These are phyloP conservation scores for Macrolepiota fuliginosa DNA, from an alignment of 768 basidiomycete species.

Conservation along the genomic window DNA sequence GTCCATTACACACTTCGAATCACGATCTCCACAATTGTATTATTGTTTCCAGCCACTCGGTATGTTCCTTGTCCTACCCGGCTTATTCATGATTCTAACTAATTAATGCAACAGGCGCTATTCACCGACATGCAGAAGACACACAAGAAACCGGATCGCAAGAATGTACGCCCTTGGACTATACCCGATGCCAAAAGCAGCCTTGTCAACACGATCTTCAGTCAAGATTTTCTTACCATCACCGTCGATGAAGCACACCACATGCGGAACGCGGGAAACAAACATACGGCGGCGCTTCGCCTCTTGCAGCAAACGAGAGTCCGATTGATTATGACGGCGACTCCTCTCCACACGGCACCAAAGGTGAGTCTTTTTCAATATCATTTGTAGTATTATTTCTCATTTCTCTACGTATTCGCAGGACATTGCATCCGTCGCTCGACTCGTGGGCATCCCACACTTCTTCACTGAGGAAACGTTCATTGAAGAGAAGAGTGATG, in stretches of 20 bases:
- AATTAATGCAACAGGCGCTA: neutral
- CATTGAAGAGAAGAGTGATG: neutral
- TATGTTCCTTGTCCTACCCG: neutral
- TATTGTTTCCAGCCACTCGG: neutral
- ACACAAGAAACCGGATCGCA: neutral
- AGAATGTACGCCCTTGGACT: neutral
- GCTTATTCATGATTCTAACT: neutral
- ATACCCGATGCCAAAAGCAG: neutral
- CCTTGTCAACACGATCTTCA: neutral
- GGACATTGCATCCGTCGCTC: neutral
- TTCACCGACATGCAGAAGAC: neutral
- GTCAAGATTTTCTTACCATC: neutral
- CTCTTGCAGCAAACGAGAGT: neutral
- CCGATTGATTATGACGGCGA: neutral
- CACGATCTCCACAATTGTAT: neutral
- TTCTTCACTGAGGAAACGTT: neutral
- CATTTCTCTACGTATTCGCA: neutral
- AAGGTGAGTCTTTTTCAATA: neutral
- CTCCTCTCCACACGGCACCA: neutral
- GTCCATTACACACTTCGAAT: neutral
- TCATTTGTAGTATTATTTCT: neutral
- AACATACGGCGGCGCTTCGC: neutral
- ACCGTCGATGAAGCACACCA: neutral
- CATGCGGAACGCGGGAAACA: neutral
- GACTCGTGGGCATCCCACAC: neutral